Evolutionary conservation across 2,329 filamentous ascomycete genomes (phyloP).

Genomic region (Penicillium freii): DNA sequence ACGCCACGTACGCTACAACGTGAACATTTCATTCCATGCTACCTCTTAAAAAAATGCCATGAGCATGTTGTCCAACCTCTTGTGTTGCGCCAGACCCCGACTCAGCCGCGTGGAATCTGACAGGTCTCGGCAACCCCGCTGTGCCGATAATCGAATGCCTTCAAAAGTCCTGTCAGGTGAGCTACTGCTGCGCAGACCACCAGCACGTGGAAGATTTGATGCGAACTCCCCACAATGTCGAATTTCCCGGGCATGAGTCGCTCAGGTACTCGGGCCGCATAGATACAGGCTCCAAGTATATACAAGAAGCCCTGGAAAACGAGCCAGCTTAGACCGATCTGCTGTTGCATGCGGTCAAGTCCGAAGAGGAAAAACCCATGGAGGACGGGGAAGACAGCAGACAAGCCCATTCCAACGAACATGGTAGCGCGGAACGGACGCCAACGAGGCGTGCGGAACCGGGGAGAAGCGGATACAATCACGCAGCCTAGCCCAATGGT

Average conservation of each 20-base stretch:
- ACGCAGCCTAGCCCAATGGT: conserved; percentile 74
- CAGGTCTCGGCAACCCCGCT: conserved; percentile 56
- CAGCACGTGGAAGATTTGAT: conserved; percentile 93
- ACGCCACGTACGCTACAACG: conserved; percentile 7
- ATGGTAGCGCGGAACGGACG: conserved; percentile 81
- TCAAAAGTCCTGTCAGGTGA: conserved; percentile 77
- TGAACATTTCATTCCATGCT: conserved; percentile 21
- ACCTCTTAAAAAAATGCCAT: conserved; percentile 18
- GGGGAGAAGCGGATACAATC: conserved; percentile 72
- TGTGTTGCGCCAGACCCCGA: conserved; percentile 8
- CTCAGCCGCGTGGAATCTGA: conserved; percentile 27
- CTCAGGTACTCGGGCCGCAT: conserved; percentile 84
- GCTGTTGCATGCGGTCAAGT: conserved; percentile 60
- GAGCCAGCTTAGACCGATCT: conserved; percentile 79
- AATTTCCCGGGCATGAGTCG: conserved; percentile 72
- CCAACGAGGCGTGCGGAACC: conserved; percentile 79
- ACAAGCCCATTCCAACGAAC: conserved; percentile 85
- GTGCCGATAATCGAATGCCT: conserved; percentile 85
- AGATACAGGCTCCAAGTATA: conserved; percentile 79
- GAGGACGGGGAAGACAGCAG: conserved; percentile 76
- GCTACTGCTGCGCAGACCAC: conserved; percentile 78
- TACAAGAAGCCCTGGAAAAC: conserved; percentile 79
- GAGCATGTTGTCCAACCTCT: conserved; percentile 26
- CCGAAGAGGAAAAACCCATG: conserved; percentile 73
- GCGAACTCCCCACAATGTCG: conserved; percentile 89